Percentiles rank a stretch among this genome's conserved stretches.
phyloP scores from a whole-genome alignment of 495 filamentous ascomycete species.

The Emericellopsis terricola region DNA sequence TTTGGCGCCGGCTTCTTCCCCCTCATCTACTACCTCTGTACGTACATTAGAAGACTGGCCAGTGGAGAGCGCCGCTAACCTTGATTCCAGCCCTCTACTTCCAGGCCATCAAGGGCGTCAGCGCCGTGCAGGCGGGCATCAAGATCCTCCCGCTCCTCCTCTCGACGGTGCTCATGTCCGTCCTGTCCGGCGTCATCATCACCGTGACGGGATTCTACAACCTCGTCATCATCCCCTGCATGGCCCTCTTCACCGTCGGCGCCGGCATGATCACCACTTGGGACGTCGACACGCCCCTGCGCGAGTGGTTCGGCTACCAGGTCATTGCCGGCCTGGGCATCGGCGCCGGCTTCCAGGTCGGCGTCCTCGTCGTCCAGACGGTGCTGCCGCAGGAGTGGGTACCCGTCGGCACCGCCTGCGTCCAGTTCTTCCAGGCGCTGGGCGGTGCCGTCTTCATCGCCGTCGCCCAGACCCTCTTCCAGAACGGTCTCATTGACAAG shows the following conservation, averaged over 20 bases:
- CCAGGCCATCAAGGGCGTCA: slow-evolving; percentile 62
- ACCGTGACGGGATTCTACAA: slow-evolving; percentile 33
- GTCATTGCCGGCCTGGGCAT: slow-evolving; percentile 27
- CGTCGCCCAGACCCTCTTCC: slow-evolving; percentile 47
- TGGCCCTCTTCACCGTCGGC: slow-evolving; percentile 28
- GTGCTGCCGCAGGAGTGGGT: slow-evolving; percentile 34
- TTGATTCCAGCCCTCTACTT: slow-evolving; percentile 51
- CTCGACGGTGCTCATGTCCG: slow-evolving; percentile 35
- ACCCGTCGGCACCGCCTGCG: slow-evolving; percentile 40
- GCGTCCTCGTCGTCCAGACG: slow-evolving; percentile 35
- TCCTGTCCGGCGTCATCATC: slow-evolving; percentile 23
- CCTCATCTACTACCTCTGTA: slow-evolving; percentile 50
- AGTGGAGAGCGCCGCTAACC: slow-evolving; percentile 2
- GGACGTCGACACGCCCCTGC: slow-evolving; percentile 18
- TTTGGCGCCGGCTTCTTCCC: slow-evolving; percentile 51
- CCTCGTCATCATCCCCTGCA: slow-evolving; percentile 24
- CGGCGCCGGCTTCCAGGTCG: slow-evolving; percentile 23
- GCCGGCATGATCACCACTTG: slow-evolving; percentile 33
- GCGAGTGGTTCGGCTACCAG: slow-evolving; percentile 37
- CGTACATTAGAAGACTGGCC: no score
- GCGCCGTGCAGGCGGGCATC: slow-evolving; percentile 59
- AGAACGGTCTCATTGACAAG: slow-evolving; percentile 32
- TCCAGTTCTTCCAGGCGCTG: slow-evolving; percentile 49
- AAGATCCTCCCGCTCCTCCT: slow-evolving; percentile 62
- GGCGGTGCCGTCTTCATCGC: slow-evolving; percentile 55